A percentile compares a stretch with the other conserved stretches of the same genome.
These are phyloP conservation scores for Talinum fruticosum DNA, from an alignment of 148 eudicot genomes.

Conservation along the genomic window DNA sequence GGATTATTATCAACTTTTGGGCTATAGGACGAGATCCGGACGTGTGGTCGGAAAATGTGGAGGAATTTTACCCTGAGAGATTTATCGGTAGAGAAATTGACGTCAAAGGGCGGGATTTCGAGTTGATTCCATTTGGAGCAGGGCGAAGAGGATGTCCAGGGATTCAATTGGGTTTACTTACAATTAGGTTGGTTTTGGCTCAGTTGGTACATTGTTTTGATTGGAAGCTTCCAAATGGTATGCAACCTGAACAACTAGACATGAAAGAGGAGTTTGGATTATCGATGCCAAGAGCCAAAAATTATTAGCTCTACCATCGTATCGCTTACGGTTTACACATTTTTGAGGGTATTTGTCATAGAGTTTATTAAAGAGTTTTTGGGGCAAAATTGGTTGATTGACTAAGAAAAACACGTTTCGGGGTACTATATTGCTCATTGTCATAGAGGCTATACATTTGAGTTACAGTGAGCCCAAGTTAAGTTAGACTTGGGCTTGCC, in stretches of 20 bases:
- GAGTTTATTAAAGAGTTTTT: no score
- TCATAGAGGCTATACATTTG: no score
- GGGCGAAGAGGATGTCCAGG: conserved; percentile 3
- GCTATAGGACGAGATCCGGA: neutral
- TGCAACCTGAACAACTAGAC: neutral
- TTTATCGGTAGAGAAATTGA: neutral
- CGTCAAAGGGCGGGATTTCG: neutral
- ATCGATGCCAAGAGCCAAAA: neutral
- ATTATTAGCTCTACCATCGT: neutral
- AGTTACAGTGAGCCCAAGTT: no score
- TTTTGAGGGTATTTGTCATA: no score
- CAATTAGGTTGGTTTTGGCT: conserved; percentile 6
- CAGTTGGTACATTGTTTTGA: conserved; percentile 18
- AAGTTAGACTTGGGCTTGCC: no score
- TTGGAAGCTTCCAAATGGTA: conserved; percentile 15
- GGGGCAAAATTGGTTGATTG: no score
- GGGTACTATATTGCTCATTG: no score
- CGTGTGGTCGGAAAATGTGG: neutral
- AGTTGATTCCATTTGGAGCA: conserved; percentile 13
- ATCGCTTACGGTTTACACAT: neutral
- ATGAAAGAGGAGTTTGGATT: conserved; percentile 10
- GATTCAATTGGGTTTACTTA: neutral
- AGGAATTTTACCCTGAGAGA: neutral
- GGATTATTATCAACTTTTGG: neutral
- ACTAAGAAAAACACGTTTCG: no score